Evolutionary conservation across 768 basidiomycete species (phyloP), one percentile per base, ranked within the genome.

Genomic region (Pleurotus eryngii): DNA sequence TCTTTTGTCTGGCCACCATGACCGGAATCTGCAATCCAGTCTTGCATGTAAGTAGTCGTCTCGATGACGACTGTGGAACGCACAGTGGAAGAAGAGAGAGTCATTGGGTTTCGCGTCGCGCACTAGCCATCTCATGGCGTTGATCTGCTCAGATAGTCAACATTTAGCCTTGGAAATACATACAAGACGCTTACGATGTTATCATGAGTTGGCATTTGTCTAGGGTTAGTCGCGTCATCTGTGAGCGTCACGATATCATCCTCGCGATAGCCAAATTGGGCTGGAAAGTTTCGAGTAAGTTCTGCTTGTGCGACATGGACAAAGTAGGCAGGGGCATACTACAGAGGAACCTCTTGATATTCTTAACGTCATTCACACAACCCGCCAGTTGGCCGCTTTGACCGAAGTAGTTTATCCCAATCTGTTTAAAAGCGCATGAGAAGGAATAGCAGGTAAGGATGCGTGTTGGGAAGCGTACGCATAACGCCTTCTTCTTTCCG

Each of bases 121-220:
- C 15, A 95, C 91, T n/a, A 99, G 85, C 95, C 95, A 98, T 58
- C 84, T 79, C 92, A 96, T 95, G 4, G 89, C 94, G 46, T 79
- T 71, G 17, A 92, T 65, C 84, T 89, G 60, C 11, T 43, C 11
- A 46, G 9, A 27, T 27, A 27, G 14, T 55, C 58, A 58, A 40
- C 8, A 4, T 17, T 51, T 26, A 40, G 53, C 43, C n/a, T 22
- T 40, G 20, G 3, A 48, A 15, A 54, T 30, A 58, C 12, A 22
- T 14, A 27, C 24, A 26, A 27, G 5, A 15, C 39, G 69, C 83
- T 26, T 42, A 90, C 80, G 39, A 99, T 95, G 68, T 98, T 98
- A 22, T 79, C 79, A 57, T 74, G 76, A 0, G 95, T 98, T 0
- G 96, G 96, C 24, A 73, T 71, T 65, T 81, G 79, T 46, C 85